These are phyloP conservation scores for Crepidotus variabilis DNA, from an alignment of 768 basidiomycete species.

Conservation along the genomic window DNA sequence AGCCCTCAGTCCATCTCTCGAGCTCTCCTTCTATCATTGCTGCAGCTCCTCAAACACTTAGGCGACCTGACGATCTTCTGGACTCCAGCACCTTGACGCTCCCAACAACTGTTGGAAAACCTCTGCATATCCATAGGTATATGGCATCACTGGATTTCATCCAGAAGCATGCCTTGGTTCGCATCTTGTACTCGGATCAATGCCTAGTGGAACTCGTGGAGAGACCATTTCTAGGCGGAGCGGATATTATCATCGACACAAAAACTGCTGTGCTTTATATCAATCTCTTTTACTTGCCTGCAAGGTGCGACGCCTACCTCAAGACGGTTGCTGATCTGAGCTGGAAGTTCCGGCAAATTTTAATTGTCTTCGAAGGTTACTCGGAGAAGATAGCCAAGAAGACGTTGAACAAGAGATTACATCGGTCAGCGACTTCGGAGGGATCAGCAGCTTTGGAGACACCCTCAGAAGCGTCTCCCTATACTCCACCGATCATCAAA, in stretches of 20 bases:
- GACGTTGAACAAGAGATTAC: conserved; percentile 11
- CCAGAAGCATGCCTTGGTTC: conserved; percentile 62
- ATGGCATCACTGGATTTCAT: conserved; percentile 66
- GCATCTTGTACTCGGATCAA: conserved; percentile 38
- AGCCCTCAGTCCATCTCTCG: conserved; percentile 3
- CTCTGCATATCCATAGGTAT: conserved; percentile 51
- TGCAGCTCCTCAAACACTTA: conserved; percentile 12
- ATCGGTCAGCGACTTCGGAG: neutral
- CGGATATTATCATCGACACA: conserved; percentile 66
- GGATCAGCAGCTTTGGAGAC: neutral
- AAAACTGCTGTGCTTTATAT: conserved; percentile 54
- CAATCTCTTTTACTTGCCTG: conserved; percentile 44
- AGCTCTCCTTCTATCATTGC: conserved; percentile 2
- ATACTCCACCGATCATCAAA: conserved; percentile 65
- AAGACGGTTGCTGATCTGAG: conserved; percentile 48
- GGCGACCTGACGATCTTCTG: conserved; percentile 37
- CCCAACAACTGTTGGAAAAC: conserved; percentile 26
- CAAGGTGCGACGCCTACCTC: conserved; percentile 41
- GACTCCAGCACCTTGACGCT: conserved; percentile 42
- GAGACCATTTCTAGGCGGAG: conserved; percentile 53
- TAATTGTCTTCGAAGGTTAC: conserved; percentile 68
- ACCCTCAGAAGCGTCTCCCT: conserved; percentile 37
- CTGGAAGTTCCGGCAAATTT: conserved; percentile 54
- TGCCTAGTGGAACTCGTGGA: conserved; percentile 61
- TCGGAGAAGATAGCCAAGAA: conserved; percentile 39